Percentiles rank a stretch among this genome's conserved stretches.
phyloP scores from a whole-genome alignment of 2,329 filamentous ascomycete genomes.

The Verticillium nonalfalfae region DNA sequence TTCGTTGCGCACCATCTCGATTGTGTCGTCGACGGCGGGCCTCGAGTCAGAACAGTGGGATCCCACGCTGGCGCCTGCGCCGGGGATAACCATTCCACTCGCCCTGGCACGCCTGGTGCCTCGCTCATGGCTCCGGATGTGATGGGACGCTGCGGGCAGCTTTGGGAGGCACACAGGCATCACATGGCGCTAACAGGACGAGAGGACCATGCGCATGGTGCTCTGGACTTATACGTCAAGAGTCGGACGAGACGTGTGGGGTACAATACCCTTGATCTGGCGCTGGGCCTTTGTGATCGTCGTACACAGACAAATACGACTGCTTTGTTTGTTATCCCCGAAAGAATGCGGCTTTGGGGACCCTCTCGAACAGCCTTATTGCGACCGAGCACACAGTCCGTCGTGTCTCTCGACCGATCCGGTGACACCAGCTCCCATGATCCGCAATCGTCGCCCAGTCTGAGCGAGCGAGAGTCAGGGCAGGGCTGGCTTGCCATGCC shows the following conservation, averaged over 20 bases:
- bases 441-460: neutral
- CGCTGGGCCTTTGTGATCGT: neutral
- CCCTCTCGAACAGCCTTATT: neutral
- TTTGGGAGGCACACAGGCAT: neutral
- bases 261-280: neutral
- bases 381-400: neutral
- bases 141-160: neutral
- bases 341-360: neutral
- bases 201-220: neutral
- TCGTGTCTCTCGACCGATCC: neutral
- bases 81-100: neutral
- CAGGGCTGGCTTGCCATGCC: neutral
- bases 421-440: neutral
- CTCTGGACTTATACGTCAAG: neutral
- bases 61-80: neutral
- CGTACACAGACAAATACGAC: neutral
- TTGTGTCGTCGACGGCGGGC: too few species aligned
- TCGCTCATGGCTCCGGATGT: neutral
- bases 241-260: neutral
- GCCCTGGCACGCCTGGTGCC: neutral
- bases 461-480: neutral
- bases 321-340: neutral
- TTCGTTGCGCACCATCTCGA: neutral
- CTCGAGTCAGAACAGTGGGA: too few species aligned
- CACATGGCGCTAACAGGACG: neutral